phyloP scores from a whole-genome alignment of 2,329 filamentous ascomycete genomes.

The Sphaerulina populicola region DNA sequence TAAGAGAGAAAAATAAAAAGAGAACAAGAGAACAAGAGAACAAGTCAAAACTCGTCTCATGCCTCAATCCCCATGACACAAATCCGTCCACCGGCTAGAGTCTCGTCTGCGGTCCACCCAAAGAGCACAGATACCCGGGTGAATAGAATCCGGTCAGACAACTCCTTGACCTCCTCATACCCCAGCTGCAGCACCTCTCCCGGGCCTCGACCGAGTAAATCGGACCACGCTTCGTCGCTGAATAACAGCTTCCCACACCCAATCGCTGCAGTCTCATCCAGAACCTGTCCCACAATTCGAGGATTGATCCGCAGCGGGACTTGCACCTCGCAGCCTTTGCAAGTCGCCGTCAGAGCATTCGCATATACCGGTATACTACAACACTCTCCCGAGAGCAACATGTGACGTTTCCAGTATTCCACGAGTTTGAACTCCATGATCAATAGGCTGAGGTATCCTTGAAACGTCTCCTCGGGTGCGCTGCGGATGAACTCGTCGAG shows the following conservation, averaged over 20 bases:
- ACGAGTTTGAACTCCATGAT: constrained; percentile 38
- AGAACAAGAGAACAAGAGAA: too few species aligned
- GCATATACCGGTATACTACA: constrained; percentile 49
- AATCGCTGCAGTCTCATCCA: constrained; percentile 52
- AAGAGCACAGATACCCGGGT: constrained; percentile 49
- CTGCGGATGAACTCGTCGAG: constrained; percentile 38
- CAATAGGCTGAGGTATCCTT: constrained; percentile 41
- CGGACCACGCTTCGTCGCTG: constrained; percentile 46
- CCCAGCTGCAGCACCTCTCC: constrained; percentile 38
- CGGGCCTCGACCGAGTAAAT: constrained; percentile 41
- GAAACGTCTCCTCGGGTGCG: constrained; percentile 33
- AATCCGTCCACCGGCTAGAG: constrained; percentile 27
- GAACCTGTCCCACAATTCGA: constrained; percentile 36
- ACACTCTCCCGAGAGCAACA: constrained; percentile 42
- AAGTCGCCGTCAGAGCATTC: constrained; percentile 38
- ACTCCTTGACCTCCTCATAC: constrained; percentile 37
- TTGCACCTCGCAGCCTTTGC: constrained; percentile 37
- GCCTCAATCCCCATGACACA: constrained; percentile 32
- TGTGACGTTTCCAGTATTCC: constrained; percentile 36
- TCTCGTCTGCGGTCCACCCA: constrained; percentile 41
- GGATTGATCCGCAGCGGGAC: constrained; percentile 38
- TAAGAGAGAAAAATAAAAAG: too few species aligned
- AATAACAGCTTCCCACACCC: constrained; percentile 47
- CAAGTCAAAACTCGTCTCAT: background rate
- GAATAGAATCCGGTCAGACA: constrained; percentile 48